Evolutionary conservation across 345 rosid species (phyloP).

Genomic region (Euphorbia tirucalli): DNA sequence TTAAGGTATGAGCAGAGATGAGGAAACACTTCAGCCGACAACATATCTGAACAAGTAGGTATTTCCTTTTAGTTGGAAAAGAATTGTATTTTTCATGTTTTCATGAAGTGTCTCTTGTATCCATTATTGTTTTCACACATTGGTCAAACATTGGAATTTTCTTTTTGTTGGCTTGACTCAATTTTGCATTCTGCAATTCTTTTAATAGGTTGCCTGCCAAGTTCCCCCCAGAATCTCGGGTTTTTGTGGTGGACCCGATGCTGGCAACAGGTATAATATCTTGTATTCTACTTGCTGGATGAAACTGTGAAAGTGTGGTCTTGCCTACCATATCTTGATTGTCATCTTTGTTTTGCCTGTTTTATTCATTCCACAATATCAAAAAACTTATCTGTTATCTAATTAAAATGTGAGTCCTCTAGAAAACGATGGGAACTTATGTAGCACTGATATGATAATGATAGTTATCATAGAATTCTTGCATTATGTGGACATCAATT

Average conservation of each 20-base stretch:
- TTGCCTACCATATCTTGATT: not conserved
- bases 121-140: not conserved
- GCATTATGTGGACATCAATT: not conserved
- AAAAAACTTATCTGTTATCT: not conserved
- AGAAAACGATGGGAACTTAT: not conserved
- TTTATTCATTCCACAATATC: not conserved
- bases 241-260: conserved; percentile 89
- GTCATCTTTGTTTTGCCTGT: not conserved
- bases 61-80: conserved; percentile 9
- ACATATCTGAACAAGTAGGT: conserved; percentile 84
- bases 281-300: not conserved
- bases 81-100: not conserved
- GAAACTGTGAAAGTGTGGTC: not conserved
- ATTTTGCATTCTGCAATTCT: conserved; percentile 18
- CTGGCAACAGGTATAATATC: conserved; percentile 68
- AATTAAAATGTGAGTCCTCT: not conserved
- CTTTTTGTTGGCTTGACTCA: not conserved
- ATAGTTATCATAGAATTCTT: not conserved
- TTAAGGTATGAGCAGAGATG: conserved; percentile 73
- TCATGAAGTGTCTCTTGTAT: not conserved
- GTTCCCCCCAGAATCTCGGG: conserved; percentile 57
- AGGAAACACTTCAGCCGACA: conserved; percentile 81
- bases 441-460: not conserved
- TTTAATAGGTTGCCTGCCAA: conserved; percentile 70
- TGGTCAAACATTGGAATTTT: not conserved